Evolutionary conservation across 2,329 filamentous ascomycete species (phyloP).

Genomic region (Aspergillus caelatus): DNA sequence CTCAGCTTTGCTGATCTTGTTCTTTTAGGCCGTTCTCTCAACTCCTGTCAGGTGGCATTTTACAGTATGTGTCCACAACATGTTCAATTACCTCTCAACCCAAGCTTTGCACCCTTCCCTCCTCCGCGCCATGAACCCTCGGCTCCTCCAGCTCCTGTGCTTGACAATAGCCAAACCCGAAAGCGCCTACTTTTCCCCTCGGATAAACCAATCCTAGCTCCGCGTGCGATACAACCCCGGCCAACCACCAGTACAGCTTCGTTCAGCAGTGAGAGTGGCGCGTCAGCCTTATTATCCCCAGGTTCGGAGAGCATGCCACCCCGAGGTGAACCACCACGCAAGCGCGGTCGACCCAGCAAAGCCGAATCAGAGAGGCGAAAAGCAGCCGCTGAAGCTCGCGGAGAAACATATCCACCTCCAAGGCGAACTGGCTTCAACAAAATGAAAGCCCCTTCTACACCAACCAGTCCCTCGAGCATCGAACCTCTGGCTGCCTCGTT

Average conservation of each 20-base stretch:
- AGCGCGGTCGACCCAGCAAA: conserved; percentile 49
- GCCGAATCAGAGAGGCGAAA: conserved; percentile 44
- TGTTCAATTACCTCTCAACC: conserved; percentile 21
- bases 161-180: conserved; percentile 30
- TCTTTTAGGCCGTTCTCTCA: conserved; percentile 42
- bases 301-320: conserved; percentile 28
- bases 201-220: conserved; percentile 33
- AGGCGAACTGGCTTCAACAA: conserved; percentile 30
- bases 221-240: conserved; percentile 46
- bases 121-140: conserved; percentile 27
- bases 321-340: conserved; percentile 40
- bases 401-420: conserved; percentile 42
- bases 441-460: conserved; percentile 32
- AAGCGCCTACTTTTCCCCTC: conserved; percentile 36
- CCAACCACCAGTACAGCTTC: conserved; percentile 36
- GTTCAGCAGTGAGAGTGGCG: conserved; percentile 37
- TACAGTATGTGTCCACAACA: conserved; percentile 35
- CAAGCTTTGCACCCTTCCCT: conserved; percentile 19
- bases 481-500: conserved; percentile 25
- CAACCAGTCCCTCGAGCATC: conserved; percentile 34
- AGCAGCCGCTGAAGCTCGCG: conserved; percentile 40
- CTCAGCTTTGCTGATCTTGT: conserved; percentile 17
- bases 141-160: conserved; percentile 21
- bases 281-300: conserved; percentile 39
- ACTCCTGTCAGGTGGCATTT: conserved; percentile 41